phyloP scores from a whole-genome alignment of 306 rosid genomes.

The Ammopiptanthus mongolicus region DNA sequence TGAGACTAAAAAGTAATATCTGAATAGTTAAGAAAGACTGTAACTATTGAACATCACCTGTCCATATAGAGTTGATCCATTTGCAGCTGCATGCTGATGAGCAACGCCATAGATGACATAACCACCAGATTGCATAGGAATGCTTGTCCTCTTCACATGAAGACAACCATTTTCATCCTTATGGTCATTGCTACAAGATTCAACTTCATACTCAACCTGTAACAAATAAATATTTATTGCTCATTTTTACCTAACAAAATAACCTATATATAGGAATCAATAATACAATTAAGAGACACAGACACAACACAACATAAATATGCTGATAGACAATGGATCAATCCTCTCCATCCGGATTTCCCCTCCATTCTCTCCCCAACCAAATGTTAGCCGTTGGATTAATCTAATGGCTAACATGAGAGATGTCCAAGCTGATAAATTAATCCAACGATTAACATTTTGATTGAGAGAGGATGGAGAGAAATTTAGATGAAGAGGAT shows the following conservation, averaged over 20 bases:
- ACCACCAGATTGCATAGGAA: constrained; percentile 33
- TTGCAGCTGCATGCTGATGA: constrained; percentile 55
- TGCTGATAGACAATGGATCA: too few species aligned
- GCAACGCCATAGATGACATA: constrained; percentile 49
- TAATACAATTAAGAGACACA: too few species aligned
- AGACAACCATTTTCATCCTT: background rate
- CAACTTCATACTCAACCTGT: constrained; percentile 45
- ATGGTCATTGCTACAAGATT: constrained; percentile 24
- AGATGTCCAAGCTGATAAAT: too few species aligned
- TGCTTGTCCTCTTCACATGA: constrained; percentile 20
- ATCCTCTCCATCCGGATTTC: too few species aligned
- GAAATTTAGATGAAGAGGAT: too few species aligned
- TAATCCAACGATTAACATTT: too few species aligned
- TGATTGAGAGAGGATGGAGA: too few species aligned
- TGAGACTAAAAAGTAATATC: background rate
- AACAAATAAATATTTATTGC: background rate
- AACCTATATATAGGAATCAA: background rate
- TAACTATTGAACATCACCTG: constrained; percentile 27
- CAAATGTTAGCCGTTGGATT: too few species aligned
- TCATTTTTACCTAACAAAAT: background rate
- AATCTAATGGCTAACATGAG: too few species aligned
- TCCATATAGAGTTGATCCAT: constrained; percentile 44
- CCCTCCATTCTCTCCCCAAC: too few species aligned
- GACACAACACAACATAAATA: too few species aligned
- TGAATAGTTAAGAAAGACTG: background rate